Evolutionary conservation across 768 basidiomycete species (phyloP).

Genomic region (Clathrus columnatus): DNA sequence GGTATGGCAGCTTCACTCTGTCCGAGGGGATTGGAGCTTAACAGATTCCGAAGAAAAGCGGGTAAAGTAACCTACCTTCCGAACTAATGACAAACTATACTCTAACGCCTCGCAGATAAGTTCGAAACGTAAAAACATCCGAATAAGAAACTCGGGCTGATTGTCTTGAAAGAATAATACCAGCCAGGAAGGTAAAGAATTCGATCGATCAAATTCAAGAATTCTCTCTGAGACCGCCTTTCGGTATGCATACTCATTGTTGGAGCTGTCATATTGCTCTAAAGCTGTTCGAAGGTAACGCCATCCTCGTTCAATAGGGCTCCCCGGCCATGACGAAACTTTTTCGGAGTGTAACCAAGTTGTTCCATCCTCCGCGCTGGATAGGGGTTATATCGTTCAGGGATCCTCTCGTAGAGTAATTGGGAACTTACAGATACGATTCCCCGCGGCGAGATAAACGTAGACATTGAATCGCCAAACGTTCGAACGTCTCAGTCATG

Average conservation of each 20-base stretch:
- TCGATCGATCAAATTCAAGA: slow-evolving; percentile 49
- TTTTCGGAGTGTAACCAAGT: slow-evolving; percentile 82
- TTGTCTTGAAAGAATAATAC: slow-evolving; percentile 62
- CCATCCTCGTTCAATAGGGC: slow-evolving; percentile 75
- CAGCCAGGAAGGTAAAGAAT: slow-evolving; percentile 75
- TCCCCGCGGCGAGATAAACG: slow-evolving; percentile 60
- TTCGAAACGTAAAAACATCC: slow-evolving; percentile 70
- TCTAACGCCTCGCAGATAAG: slow-evolving; percentile 69
- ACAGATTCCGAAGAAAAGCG: neutral
- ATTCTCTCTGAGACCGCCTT: slow-evolving; percentile 73
- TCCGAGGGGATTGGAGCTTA: slow-evolving; percentile 11
- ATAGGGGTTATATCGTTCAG: neutral
- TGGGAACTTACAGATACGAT: slow-evolving; percentile 41
- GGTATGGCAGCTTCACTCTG: slow-evolving; percentile 42
- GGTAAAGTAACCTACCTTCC: slow-evolving; percentile 43
- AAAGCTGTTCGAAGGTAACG: slow-evolving; percentile 77
- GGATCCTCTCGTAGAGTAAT: neutral
- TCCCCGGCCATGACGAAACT: slow-evolving; percentile 76
- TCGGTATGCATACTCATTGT: slow-evolving; percentile 67
- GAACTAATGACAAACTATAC: slow-evolving; percentile 60
- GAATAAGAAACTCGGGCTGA: slow-evolving; percentile 79
- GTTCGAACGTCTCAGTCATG: slow-evolving; percentile 78
- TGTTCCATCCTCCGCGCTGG: slow-evolving; percentile 60
- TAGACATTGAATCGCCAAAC: slow-evolving; percentile 70
- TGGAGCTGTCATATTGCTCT: slow-evolving; percentile 62